phyloP scores from a whole-genome alignment of 1,139 yeast species.

The Geotrichum siamense region DNA sequence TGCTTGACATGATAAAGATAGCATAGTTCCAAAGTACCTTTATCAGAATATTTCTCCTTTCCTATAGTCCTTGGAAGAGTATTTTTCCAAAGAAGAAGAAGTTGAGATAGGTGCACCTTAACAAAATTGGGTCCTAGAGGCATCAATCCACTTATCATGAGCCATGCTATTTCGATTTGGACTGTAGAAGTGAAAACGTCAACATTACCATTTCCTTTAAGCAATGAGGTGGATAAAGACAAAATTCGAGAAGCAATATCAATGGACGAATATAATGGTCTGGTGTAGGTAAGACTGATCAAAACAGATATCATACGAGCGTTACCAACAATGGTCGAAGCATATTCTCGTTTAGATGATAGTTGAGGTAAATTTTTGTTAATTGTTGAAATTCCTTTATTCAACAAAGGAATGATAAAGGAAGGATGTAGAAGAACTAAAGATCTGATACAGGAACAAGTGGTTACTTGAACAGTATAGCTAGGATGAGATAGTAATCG shows the following conservation, averaged over 20 bases:
- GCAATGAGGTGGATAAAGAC: constrained; percentile 32
- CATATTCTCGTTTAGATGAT: constrained; percentile 21
- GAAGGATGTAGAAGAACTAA: constrained; percentile 27
- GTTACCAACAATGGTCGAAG: constrained; percentile 26
- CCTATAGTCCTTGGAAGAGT: constrained; percentile 48
- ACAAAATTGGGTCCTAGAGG: constrained; percentile 61
- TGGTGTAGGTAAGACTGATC: constrained; percentile 28
- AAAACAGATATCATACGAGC: constrained; percentile 28
- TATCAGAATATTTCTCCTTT: constrained; percentile 29
- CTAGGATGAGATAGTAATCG: constrained; percentile 23
- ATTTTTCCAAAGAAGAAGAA: constrained; percentile 73
- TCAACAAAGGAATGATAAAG: constrained; percentile 26
- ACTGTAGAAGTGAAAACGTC: constrained; percentile 29
- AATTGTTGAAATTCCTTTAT: constrained; percentile 24
- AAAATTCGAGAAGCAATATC: constrained; percentile 32
- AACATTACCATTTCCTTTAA: constrained; percentile 30
- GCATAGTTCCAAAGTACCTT: constrained; percentile 30
- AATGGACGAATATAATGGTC: constrained; percentile 33
- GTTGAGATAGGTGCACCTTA: constrained; percentile 65
- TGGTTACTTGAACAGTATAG: constrained; percentile 24
- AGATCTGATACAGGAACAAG: constrained; percentile 23
- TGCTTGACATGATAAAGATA: constrained; percentile 35
- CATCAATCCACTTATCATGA: constrained; percentile 66
- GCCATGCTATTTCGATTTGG: constrained; percentile 49
- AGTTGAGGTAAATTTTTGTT: constrained; percentile 28